A percentile compares a stretch with the other conserved stretches of the same genome.
Conservation (phyloP, 2,329 filamentous ascomycete species). For the Amesomyces nigricolor region DNA sequence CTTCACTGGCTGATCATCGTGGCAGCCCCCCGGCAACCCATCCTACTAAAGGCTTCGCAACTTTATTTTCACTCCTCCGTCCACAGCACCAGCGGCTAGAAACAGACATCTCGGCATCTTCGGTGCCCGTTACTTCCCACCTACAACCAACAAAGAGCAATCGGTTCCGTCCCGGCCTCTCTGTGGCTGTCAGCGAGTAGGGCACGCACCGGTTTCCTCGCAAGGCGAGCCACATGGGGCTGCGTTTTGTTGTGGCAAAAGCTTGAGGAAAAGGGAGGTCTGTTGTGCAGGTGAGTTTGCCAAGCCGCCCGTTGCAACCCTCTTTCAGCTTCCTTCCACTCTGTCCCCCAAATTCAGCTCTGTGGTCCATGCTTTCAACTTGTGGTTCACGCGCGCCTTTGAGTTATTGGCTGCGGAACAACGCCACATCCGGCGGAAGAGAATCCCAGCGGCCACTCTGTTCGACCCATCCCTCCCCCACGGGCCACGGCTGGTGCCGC, state of each 20-base stretch:
- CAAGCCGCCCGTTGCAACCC: slow-evolving; percentile 3
- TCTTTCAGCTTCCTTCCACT: slow-evolving; percentile 6
- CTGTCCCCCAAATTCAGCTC: neutral
- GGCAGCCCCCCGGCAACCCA: neutral
- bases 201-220: too few species aligned
- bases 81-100: too few species aligned
- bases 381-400: neutral
- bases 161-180: neutral
- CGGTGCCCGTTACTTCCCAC: too few species aligned
- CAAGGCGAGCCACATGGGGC: too few species aligned
- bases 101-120: too few species aligned
- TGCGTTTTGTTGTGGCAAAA: too few species aligned
- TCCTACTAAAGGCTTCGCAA: neutral
- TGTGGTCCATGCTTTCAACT: neutral
- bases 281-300: slow-evolving; percentile 2
- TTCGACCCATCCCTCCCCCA: slow-evolving; percentile 1
- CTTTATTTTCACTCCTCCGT: too few species aligned
- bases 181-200: too few species aligned
- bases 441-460: neutral
- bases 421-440: neutral
- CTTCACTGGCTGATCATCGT: neutral
- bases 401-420: slow-evolving; percentile 4
- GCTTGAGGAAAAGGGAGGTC: too few species aligned
- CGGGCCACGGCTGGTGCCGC: slow-evolving; percentile 4
- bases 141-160: neutral